Evolutionary conservation across 345 rosid genomes (phyloP), one percentile per base, ranked within the genome.

Genomic region (Punica granatum): DNA sequence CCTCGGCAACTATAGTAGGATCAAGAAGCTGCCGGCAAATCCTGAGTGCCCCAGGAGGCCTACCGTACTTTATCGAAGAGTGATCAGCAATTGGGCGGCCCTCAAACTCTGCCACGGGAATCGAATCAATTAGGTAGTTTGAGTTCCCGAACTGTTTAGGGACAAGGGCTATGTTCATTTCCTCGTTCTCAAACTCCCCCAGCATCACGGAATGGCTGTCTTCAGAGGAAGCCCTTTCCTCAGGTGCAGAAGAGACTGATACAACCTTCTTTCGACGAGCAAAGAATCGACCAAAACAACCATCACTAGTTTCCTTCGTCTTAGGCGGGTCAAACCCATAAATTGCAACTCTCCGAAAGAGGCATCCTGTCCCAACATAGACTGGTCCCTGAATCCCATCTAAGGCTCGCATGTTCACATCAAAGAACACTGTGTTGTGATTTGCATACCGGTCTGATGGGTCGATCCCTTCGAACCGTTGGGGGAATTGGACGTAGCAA

Each of bases 371-470:
- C 65, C 98, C 96, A 9, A 89, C 92, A 72, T 92, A 92, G 30
- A 85, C 79, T 1, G 96, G 98, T 61, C 98, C 98, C 78, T 92
- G 98, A 64, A 92, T 15, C 25, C 96, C 96, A 69, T 92, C 98
- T 9, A 92, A 86, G 16, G 95, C 96, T 26, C 86, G 73, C 79
- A 92, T 86, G 72, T 88, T 88, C 61, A 86, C 82, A 66, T 92
- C 90, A 51, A 88, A 92, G 88, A 90, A 90, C 30, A 92, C 96
- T 1, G 91, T 86, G 70, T 90, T 92, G 54, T 81, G 86, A 79
- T 90, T 89, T 39, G 98, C 94, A 69, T 90, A 92, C 2, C 92
- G 87, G 58, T 88, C 95, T n/a, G 90, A 86, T 1, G 87, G 88
- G 73, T 92, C 94, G 0, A 87, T 87, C 54, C 96, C 95, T 79